A percentile compares a stretch with the other conserved stretches of the same genome.
These are phyloP conservation scores for Zygosaccharomyces sapae DNA, from an alignment of 1,139 yeast species.

Conservation along the genomic window DNA sequence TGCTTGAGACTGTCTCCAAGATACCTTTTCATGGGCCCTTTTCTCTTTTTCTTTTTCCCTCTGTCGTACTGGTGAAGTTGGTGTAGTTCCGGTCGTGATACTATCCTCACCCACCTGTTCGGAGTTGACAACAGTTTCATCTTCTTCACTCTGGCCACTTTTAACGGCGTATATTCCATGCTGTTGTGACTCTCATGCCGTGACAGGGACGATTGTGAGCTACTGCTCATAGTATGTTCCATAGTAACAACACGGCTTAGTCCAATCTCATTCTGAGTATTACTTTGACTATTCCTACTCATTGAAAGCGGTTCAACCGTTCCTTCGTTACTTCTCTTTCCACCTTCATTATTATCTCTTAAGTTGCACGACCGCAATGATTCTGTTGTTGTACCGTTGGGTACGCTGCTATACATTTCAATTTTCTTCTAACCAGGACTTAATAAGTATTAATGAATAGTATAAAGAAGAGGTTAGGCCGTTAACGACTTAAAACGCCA, in stretches of 20 bases:
- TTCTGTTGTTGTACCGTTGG: conserved; percentile 3
- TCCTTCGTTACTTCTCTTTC: not conserved
- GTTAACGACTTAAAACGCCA: no score
- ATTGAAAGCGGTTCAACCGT: not conserved
- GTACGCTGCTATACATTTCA: conserved; percentile 6
- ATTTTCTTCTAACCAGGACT: conserved; percentile 1
- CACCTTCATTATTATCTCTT: not conserved
- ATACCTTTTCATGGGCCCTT: conserved; percentile 1
- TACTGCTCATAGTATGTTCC: conserved; percentile 28
- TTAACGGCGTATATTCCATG: conserved; percentile 1
- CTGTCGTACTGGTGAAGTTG: conserved; percentile 13
- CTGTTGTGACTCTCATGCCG: conserved; percentile 14
- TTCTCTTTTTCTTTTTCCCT: conserved; percentile 3
- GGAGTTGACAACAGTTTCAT: conserved; percentile 12
- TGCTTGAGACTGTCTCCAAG: conserved; percentile 4
- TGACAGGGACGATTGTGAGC: conserved; percentile 34
- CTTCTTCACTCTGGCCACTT: conserved; percentile 9
- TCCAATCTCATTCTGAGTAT: not conserved
- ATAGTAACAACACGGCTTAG: conserved; percentile 16
- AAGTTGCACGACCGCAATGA: conserved; percentile 6
- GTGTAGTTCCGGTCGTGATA: not conserved
- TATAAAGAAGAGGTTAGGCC: not conserved
- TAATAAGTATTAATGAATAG: not conserved
- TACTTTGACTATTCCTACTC: not conserved
- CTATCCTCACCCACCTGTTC: not conserved